These are phyloP conservation scores for Onygenales sp. DNA, from an alignment of 2,329 filamentous ascomycete species.

Conservation along the genomic window DNA sequence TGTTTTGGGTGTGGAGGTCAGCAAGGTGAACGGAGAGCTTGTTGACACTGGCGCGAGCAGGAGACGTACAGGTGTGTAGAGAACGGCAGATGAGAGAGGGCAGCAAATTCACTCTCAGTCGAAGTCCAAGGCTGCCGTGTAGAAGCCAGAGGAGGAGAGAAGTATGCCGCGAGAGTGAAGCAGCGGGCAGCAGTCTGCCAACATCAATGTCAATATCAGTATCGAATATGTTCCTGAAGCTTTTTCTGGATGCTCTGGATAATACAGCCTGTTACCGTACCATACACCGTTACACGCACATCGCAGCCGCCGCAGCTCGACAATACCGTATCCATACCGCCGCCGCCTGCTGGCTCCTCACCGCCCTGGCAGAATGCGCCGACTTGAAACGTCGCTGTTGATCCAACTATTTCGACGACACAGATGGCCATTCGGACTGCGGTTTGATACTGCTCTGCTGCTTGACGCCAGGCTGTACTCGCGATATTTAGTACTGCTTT, in stretches of 20 bases:
- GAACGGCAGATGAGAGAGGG: too few species aligned
- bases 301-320: neutral
- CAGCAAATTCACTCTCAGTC: too few species aligned
- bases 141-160: neutral
- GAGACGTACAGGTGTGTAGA: too few species aligned
- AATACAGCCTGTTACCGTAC: neutral
- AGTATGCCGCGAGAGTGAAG: neutral
- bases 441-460: neutral
- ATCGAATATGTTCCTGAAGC: neutral
- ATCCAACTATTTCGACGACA: neutral
- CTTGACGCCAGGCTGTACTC: neutral
- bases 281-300: neutral
- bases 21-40: too few species aligned
- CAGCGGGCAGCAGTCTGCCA: neutral
- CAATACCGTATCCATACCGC: slow-evolving; percentile 1
- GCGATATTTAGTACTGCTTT: neutral
- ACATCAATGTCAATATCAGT: neutral
- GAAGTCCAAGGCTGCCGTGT: neutral
- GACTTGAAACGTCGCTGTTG: neutral
- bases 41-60: too few species aligned
- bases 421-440: too few species aligned
- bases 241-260: neutral
- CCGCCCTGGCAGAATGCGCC: slow-evolving; percentile 3
- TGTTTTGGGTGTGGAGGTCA: neutral
- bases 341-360: neutral